Percentiles rank a stretch among this genome's conserved stretches.
phyloP scores from a whole-genome alignment of 495 filamentous ascomycete species.

The Penicillium flavigenum region DNA sequence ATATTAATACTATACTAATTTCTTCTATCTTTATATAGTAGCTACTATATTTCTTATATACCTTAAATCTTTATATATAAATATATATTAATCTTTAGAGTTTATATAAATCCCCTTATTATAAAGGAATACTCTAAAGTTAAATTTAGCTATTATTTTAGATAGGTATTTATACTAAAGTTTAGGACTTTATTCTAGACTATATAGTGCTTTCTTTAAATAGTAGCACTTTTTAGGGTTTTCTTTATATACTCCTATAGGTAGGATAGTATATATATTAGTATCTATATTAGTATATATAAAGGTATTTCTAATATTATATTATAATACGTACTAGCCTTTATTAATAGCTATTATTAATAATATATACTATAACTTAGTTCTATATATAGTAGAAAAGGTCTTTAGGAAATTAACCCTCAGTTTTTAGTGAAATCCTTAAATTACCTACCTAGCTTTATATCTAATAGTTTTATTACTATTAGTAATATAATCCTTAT shows the following conservation, averaged over 20 bases:
- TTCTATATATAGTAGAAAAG: slow-evolving; percentile 1
- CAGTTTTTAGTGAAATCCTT: not conserved
- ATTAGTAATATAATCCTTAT: not conserved
- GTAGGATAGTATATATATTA: not conserved
- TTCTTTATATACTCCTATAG: not conserved
- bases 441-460: not conserved
- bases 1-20: too few relatives aligned
- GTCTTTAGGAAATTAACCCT: not conserved
- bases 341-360: too few relatives aligned
- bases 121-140: not conserved
- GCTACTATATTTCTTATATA: too few relatives aligned
- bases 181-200: not conserved
- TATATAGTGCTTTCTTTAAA: not conserved
- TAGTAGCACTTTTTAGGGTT: not conserved
- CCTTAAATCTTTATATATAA: too few relatives aligned
- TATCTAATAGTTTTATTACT: not conserved
- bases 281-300: not conserved
- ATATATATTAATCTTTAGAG: too few relatives aligned
- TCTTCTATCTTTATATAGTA: too few relatives aligned
- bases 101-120: too few relatives aligned
- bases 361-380: too few relatives aligned
- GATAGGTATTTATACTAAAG: not conserved
- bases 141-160: not conserved
- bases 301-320: not conserved
- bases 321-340: not conserved